Evolutionary conservation across 371 early-diverging fungal species (phyloP).

Genomic region (Mucor piriformis): DNA sequence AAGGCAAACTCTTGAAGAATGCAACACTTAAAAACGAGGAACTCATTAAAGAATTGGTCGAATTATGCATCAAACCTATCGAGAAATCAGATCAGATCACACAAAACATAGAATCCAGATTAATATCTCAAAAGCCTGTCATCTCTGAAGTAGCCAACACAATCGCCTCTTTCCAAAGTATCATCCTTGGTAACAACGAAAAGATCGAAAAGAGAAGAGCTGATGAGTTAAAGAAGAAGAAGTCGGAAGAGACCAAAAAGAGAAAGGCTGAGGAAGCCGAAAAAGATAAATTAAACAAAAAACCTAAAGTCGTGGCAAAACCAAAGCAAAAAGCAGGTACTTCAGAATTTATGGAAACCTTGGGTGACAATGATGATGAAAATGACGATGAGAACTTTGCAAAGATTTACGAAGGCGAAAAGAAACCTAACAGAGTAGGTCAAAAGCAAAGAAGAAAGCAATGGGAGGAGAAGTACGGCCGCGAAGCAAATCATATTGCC

Average conservation of each 20-base stretch:
- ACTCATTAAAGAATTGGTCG: conserved; percentile 11
- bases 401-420: conserved; percentile 42
- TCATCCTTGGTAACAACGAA: conserved; percentile 25
- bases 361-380: conserved; percentile 24
- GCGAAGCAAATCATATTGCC: conserved; percentile 44
- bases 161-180: conserved; percentile 24
- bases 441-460: conserved; percentile 50
- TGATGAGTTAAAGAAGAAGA: conserved; percentile 10
- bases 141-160: conserved; percentile 24
- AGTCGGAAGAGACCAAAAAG: conserved; percentile 12
- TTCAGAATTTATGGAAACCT: conserved; percentile 42
- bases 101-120: conserved; percentile 35
- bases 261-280: conserved; percentile 20
- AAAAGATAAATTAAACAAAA: conserved; percentile 4
- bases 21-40: conserved; percentile 28
- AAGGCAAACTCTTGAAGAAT: conserved; percentile 36
- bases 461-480: conserved; percentile 48
- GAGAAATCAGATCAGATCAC: conserved; percentile 9
- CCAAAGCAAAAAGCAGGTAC: conserved; percentile 1
- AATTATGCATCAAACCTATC: conserved; percentile 1
- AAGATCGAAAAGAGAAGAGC: conserved; percentile 18
- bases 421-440: conserved; percentile 46
- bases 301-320: neutral
- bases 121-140: conserved; percentile 31
- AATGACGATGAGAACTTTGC: conserved; percentile 34